A percentile compares a stretch with the other conserved stretches of the same genome.
These are phyloP conservation scores for Agaricales sp. DNA, from an alignment of 1,284 basidiomycete species.

Conservation along the genomic window DNA sequence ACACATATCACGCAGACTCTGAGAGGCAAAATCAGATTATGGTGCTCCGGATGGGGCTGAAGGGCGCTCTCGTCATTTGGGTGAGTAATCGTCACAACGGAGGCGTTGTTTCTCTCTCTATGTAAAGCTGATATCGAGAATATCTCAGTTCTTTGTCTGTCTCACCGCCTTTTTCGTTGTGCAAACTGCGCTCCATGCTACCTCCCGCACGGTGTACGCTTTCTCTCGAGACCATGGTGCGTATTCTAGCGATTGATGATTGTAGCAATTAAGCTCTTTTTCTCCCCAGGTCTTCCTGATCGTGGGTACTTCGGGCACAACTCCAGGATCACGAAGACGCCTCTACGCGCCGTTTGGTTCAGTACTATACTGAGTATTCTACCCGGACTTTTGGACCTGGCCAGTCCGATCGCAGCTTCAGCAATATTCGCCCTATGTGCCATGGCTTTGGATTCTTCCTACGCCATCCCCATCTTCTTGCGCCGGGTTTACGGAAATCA, in stretches of 20 bases:
- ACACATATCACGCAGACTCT: conserved; percentile 3
- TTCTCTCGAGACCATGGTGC: conserved; percentile 77
- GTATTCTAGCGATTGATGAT: conserved; percentile 9
- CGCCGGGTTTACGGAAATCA: conserved; percentile 68
- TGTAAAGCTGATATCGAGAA: not conserved
- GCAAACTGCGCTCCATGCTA: conserved; percentile 77
- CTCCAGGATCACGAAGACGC: conserved; percentile 59
- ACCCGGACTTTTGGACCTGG: conserved; percentile 71
- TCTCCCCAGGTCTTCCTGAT: conserved; percentile 68
- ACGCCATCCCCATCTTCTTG: conserved; percentile 66
- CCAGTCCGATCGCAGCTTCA: conserved; percentile 68
- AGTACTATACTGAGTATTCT: conserved; percentile 61
- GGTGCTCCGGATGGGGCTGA: conserved; percentile 60
- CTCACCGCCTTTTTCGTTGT: conserved; percentile 78
- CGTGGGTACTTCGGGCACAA: conserved; percentile 69
- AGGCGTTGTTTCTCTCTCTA: conserved; percentile 8
- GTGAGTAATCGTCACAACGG: conserved; percentile 26
- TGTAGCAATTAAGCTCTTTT: not conserved
- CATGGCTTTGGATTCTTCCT: conserved; percentile 62
- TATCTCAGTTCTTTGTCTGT: conserved; percentile 54
- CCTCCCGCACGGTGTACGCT: conserved; percentile 81
- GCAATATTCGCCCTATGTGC: conserved; percentile 80
- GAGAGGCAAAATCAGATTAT: too few relatives aligned
- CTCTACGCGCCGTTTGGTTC: conserved; percentile 76
- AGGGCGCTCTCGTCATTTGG: conserved; percentile 69